Percentiles rank a stretch among this genome's conserved stretches.
These are phyloP conservation scores for Diplodia mutila DNA, from an alignment of 2,329 filamentous ascomycete species.

Conservation along the genomic window DNA sequence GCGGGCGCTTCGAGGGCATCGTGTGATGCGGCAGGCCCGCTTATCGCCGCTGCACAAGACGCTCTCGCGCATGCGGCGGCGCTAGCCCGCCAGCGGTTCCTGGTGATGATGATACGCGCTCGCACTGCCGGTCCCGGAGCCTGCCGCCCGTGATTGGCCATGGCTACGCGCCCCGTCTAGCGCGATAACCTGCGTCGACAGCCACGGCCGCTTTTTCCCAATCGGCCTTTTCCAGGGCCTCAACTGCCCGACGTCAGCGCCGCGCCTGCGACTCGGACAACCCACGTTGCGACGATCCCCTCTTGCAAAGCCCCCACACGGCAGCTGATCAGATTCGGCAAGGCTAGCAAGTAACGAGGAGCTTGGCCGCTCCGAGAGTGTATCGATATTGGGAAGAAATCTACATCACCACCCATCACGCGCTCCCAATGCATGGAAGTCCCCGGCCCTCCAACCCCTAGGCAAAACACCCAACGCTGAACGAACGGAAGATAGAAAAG, in stretches of 20 bases:
- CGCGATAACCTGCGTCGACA: conserved; percentile 14
- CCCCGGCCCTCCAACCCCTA: neutral
- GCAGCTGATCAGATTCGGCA: conserved; percentile 8
- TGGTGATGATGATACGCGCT: conserved; percentile 23
- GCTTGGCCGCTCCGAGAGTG: conserved; percentile 3
- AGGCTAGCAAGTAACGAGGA: neutral
- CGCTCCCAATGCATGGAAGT: conserved; percentile 16
- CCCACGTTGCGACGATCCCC: conserved; percentile 9
- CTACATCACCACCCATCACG: conserved; percentile 4
- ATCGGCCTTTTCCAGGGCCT: conserved; percentile 9
- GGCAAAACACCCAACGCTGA: conserved; percentile 10
- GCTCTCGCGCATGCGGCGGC: neutral
- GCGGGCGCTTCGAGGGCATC: neutral
- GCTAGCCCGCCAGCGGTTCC: conserved; percentile 15
- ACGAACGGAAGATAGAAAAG: neutral
- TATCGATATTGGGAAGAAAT: conserved; percentile 13
- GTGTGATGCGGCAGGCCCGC: conserved; percentile 3
- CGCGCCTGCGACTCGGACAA: neutral
- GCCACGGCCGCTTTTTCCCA: conserved; percentile 4
- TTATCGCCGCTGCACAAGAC: conserved; percentile 22
- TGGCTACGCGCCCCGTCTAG: conserved; percentile 1
- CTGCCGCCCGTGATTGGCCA: conserved; percentile 11
- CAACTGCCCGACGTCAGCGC: conserved; percentile 14
- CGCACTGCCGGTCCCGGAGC: neutral
- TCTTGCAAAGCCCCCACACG: neutral